Conservation (phyloP, 2,329 filamentous ascomycete genomes). For the Helicocarpus griseus region DNA sequence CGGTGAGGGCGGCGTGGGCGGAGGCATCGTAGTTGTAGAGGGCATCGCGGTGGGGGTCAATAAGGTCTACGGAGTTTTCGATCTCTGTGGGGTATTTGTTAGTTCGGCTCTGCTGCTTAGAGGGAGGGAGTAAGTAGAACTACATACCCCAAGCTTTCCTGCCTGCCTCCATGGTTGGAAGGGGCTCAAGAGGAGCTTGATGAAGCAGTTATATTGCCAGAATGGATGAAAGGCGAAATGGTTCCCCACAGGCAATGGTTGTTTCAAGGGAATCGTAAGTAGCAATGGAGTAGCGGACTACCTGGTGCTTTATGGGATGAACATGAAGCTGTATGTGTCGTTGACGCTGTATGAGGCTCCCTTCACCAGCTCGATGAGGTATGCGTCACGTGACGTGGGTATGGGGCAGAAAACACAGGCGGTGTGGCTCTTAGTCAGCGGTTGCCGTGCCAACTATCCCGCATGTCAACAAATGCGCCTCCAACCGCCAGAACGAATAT, state of each 20-base stretch:
- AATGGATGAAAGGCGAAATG: not conserved
- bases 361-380: not conserved
- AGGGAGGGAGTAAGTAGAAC: constrained; percentile 8
- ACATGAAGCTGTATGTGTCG: constrained; percentile 4
- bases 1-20: constrained; percentile 57
- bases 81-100: constrained; percentile 51
- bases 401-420: constrained; percentile 21
- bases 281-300: too few species aligned
- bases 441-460: constrained; percentile 27
- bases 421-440: constrained; percentile 23
- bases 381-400: constrained; percentile 14
- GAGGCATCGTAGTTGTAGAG: constrained; percentile 73
- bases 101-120: not conserved
- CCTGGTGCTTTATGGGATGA: not conserved
- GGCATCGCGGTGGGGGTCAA: constrained; percentile 79
- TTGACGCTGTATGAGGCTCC: constrained; percentile 8
- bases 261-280: too few species aligned
- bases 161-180: constrained; percentile 43
- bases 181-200: constrained; percentile 1
- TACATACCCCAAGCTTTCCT: constrained; percentile 52
- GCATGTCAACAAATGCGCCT: constrained; percentile 21
- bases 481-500: constrained; percentile 4
- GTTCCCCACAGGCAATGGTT: too few species aligned
- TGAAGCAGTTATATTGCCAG: not conserved
- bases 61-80: constrained; percentile 72